Percentiles rank a stretch among this genome's conserved stretches.
Conservation (phyloP, 164 flowering plant genomes). For the Taxillus chinensis region DNA sequence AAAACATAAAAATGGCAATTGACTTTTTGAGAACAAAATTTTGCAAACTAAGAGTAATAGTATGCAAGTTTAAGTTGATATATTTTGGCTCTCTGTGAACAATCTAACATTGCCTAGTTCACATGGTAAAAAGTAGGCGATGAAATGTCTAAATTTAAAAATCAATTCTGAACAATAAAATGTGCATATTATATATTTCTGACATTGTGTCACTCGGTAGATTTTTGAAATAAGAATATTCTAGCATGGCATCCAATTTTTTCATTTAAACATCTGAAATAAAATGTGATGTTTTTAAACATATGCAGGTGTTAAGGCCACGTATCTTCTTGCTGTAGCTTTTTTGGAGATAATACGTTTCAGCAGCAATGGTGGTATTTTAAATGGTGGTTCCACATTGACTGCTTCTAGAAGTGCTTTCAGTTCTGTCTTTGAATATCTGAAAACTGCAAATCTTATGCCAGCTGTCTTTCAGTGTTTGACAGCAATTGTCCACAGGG, state of each 20-base stretch:
- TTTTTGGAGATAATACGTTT: conserved; percentile 90
- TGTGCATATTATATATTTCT: no score
- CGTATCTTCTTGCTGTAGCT: conserved; percentile 94
- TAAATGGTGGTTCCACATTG: conserved; percentile 54
- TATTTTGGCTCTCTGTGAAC: no score
- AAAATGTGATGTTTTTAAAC: conserved; percentile 5
- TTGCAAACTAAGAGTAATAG: no score
- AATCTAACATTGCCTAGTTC: no score
- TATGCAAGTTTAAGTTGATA: no score
- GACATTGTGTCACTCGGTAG: no score
- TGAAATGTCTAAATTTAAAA: no score
- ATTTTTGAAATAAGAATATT: no score
- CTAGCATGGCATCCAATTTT: background rate
- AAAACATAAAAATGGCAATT: no score
- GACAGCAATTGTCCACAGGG: conserved; percentile 76
- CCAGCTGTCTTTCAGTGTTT: conserved; percentile 90
- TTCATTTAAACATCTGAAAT: conserved; percentile 3
- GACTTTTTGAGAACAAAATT: no score
- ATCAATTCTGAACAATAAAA: no score
- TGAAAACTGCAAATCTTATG: conserved; percentile 80
- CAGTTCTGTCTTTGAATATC: conserved; percentile 92
- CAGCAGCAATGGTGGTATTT: conserved; percentile 96
- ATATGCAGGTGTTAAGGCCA: conserved; percentile 85
- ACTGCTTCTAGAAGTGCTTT: conserved; percentile 84
- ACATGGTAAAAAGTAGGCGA: no score